Percentiles rank a stretch among this genome's conserved stretches.
Evolutionary conservation across 805 yeast species (phyloP).

Genomic region (Jamesozyma lodderae): DNA sequence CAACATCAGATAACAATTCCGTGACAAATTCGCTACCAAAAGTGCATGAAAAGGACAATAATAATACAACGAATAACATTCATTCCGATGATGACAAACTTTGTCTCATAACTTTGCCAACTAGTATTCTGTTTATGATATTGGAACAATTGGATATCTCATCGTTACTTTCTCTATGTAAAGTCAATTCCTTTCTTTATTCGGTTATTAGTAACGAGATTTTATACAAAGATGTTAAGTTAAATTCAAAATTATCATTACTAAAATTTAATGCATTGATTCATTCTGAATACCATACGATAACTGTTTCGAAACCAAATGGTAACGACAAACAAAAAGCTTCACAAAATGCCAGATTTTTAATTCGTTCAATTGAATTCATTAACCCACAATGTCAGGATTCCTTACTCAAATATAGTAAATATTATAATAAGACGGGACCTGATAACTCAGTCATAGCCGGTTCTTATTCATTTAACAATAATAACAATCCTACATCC

Average conservation of each 20-base stretch:
- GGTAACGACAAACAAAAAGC: background rate
- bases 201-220: constrained; percentile 18
- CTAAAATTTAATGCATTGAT: constrained; percentile 25
- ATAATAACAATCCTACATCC: background rate
- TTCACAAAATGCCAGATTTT: constrained; percentile 20
- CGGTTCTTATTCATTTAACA: constrained; percentile 20
- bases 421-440: constrained; percentile 15
- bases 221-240: constrained; percentile 21
- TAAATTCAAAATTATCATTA: constrained; percentile 21
- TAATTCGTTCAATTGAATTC: constrained; percentile 24
- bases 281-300: constrained; percentile 24
- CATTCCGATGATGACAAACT: background rate
- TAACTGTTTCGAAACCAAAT: too few relatives aligned
- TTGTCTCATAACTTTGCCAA: constrained; percentile 18
- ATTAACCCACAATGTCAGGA: constrained; percentile 28
- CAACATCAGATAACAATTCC: background rate
- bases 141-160: constrained; percentile 17
- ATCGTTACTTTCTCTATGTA: constrained; percentile 18
- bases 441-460: constrained; percentile 15
- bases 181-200: constrained; percentile 20
- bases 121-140: constrained; percentile 18
- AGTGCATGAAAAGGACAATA: background rate
- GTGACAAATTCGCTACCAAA: too few relatives aligned
- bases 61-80: background rate
- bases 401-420: constrained; percentile 27